Percentiles rank a stretch among this genome's conserved stretches.
phyloP scores from a whole-genome alignment of 805 yeast genomes.

The Wickerhamiella occidentalis region DNA sequence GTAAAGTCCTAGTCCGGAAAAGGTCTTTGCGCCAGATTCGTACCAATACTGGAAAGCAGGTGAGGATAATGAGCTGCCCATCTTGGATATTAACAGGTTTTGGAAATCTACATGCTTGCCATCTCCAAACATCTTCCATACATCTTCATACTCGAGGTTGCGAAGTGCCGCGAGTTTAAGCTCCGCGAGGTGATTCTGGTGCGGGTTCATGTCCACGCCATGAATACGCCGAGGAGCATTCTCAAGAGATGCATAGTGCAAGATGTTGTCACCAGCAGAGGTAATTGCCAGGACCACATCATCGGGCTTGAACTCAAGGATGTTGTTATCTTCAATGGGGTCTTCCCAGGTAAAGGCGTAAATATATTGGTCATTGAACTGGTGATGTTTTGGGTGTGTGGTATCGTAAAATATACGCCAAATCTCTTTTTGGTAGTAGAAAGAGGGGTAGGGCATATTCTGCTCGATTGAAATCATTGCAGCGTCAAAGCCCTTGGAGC shows the following conservation, averaged over 20 bases:
- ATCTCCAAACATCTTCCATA: conserved; percentile 68
- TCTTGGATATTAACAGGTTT: conserved; percentile 40
- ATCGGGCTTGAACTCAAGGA: conserved; percentile 44
- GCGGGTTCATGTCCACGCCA: conserved; percentile 76
- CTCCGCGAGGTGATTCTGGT: conserved; percentile 70
- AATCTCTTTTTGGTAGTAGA: conserved; percentile 63
- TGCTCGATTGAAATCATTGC: conserved; percentile 49
- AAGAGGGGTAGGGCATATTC: conserved; percentile 66
- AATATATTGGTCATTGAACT: conserved; percentile 66
- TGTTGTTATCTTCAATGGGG: conserved; percentile 64
- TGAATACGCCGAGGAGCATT: conserved; percentile 67
- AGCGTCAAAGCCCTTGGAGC: conserved; percentile 61
- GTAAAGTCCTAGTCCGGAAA: conserved; percentile 41
- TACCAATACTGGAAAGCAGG: conserved; percentile 76
- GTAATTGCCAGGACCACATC: conserved; percentile 76
- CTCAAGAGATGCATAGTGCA: conserved; percentile 60
- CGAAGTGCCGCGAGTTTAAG: conserved; percentile 63
- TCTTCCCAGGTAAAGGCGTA: conserved; percentile 90
- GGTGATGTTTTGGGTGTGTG: conserved; percentile 49
- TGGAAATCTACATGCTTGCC: conserved; percentile 48
- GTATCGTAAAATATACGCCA: conserved; percentile 78
- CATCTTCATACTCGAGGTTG: conserved; percentile 41
- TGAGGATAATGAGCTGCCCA: conserved; percentile 63
- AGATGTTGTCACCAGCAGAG: conserved; percentile 74
- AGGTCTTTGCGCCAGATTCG: conserved; percentile 47